Percentiles rank a stretch among this genome's conserved stretches.
Conservation (phyloP, 2,329 filamentous ascomycete species). For the Apiospora pterosperma region DNA sequence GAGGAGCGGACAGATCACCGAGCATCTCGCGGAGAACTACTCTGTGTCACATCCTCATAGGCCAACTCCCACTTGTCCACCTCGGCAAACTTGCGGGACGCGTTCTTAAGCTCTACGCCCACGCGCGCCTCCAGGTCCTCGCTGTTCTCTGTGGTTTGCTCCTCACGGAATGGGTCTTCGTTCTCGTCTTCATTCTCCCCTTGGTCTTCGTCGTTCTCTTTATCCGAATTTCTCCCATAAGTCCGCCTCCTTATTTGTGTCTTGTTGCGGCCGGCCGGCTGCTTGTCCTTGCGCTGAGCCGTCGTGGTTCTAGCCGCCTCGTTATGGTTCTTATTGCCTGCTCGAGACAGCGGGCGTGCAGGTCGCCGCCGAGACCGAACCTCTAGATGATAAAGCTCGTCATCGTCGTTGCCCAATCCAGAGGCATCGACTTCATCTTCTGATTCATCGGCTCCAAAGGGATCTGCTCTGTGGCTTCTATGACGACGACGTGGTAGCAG, state of each 20-base stretch:
- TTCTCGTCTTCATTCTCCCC: slow-evolving; percentile 30
- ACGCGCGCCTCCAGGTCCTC: slow-evolving; percentile 34
- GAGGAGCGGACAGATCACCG: slow-evolving; percentile 28
- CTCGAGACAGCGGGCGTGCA: slow-evolving; percentile 26
- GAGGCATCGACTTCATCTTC: slow-evolving; percentile 47
- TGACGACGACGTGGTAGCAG: slow-evolving; percentile 51
- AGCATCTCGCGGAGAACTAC: slow-evolving; percentile 50
- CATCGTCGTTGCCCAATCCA: slow-evolving; percentile 49
- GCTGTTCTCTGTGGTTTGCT: slow-evolving; percentile 30
- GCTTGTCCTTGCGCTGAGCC: slow-evolving; percentile 14
- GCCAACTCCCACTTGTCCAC: slow-evolving; percentile 67
- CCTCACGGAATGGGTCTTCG: slow-evolving; percentile 8
- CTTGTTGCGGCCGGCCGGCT: slow-evolving; percentile 7
- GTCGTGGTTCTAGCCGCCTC: slow-evolving; percentile 3
- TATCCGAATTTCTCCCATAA: slow-evolving; percentile 53
- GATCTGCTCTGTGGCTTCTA: slow-evolving; percentile 32
- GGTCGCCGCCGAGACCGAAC: slow-evolving; percentile 33
- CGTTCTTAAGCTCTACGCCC: slow-evolving; percentile 54
- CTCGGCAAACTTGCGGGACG: slow-evolving; percentile 62
- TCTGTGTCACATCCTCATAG: slow-evolving; percentile 60
- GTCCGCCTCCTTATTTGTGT: slow-evolving; percentile 34
- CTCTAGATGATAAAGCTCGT: slow-evolving; percentile 50
- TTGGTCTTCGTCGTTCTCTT: slow-evolving; percentile 50
- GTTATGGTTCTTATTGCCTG: slow-evolving; percentile 23
- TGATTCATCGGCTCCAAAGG: slow-evolving; percentile 39